Percentiles rank a stretch among this genome's conserved stretches.
Conservation (phyloP, 768 basidiomycete genomes). For the Gelatoporia subvermispora region DNA sequence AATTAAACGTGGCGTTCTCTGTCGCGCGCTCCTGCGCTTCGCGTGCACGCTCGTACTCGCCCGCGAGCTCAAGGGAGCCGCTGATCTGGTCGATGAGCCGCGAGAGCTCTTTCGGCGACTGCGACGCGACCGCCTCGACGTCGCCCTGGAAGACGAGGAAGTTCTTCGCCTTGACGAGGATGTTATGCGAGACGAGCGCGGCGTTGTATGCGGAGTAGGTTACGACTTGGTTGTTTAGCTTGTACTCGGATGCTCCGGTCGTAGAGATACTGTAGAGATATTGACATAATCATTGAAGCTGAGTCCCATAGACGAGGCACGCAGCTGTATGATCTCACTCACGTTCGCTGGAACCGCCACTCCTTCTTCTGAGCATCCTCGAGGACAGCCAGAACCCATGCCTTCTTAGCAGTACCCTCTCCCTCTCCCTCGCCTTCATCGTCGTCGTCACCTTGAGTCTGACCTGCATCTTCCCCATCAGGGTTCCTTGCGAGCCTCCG, state of each 20-base stretch:
- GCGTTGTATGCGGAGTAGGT: slow-evolving; percentile 88
- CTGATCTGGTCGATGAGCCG: slow-evolving; percentile 93
- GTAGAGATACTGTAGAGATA: slow-evolving; percentile 66
- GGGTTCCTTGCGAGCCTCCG: slow-evolving; percentile 54
- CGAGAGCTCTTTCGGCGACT: slow-evolving; percentile 85
- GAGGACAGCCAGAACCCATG: slow-evolving; percentile 94
- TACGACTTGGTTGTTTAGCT: slow-evolving; percentile 73
- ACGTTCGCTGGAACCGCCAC: slow-evolving; percentile 92
- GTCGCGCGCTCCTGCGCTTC: slow-evolving; percentile 85
- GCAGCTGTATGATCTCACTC: slow-evolving; percentile 30
- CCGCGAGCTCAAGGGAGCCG: slow-evolving; percentile 85
- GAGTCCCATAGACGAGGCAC: neutral
- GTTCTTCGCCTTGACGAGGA: slow-evolving; percentile 98
- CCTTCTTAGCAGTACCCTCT: slow-evolving; percentile 84
- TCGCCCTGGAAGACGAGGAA: slow-evolving; percentile 99
- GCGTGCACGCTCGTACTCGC: slow-evolving; percentile 87
- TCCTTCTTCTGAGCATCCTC: slow-evolving; percentile 73
- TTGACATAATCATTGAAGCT: no score
- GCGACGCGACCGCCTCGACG: slow-evolving; percentile 95
- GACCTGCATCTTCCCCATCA: slow-evolving; percentile 30
- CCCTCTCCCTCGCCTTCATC: slow-evolving; percentile 49
- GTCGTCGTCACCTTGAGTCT: slow-evolving; percentile 41
- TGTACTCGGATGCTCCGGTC: slow-evolving; percentile 86
- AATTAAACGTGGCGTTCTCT: slow-evolving; percentile 92
- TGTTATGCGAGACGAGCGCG: slow-evolving; percentile 83